Evolutionary conservation across 1,139 yeast genomes (phyloP).

Genomic region (Nakaseomyces sp.): DNA sequence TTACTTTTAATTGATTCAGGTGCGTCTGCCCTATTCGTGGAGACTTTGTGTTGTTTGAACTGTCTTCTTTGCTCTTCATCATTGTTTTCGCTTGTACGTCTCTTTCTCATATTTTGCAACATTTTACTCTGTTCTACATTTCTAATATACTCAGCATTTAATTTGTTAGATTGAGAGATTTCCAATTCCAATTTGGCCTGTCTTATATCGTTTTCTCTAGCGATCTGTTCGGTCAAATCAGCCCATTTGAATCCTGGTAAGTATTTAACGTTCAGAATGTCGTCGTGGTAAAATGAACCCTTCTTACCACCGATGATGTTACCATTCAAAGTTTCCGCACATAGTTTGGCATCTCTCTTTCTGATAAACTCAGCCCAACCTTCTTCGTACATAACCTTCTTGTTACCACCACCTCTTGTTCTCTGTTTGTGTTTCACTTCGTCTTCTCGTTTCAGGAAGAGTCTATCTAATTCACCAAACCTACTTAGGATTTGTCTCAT

Average conservation of each 20-base stretch:
- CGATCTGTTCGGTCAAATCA: conserved; percentile 87
- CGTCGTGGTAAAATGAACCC: conserved; percentile 89
- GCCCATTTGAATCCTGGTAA: conserved; percentile 91
- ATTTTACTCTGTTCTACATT: conserved; percentile 84
- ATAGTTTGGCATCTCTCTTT: conserved; percentile 80
- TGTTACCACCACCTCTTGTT: conserved; percentile 88
- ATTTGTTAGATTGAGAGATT: conserved; percentile 76
- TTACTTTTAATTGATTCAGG: conserved; percentile 37
- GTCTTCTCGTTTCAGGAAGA: conserved; percentile 84
- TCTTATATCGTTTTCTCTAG: conserved; percentile 80
- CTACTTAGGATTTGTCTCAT: conserved; percentile 68
- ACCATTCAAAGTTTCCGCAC: conserved; percentile 81
- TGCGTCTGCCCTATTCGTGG: conserved; percentile 60
- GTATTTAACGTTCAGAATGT: conserved; percentile 82
- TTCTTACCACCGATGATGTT: conserved; percentile 87
- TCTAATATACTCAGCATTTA: conserved; percentile 72
- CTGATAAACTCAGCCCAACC: conserved; percentile 94
- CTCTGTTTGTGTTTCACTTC: conserved; percentile 54
- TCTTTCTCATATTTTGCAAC: conserved; percentile 55
- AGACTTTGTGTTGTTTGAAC: conserved; percentile 56
- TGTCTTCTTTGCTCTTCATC: conserved; percentile 39
- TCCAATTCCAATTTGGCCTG: conserved; percentile 83
- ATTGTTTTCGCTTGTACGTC: conserved; percentile 24
- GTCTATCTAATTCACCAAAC: conserved; percentile 80
- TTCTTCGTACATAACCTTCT: conserved; percentile 77